Percentiles rank a stretch among this genome's conserved stretches.
Evolutionary conservation across 257 asterid species (phyloP).

Genomic region (Ligustrum vulgare): DNA sequence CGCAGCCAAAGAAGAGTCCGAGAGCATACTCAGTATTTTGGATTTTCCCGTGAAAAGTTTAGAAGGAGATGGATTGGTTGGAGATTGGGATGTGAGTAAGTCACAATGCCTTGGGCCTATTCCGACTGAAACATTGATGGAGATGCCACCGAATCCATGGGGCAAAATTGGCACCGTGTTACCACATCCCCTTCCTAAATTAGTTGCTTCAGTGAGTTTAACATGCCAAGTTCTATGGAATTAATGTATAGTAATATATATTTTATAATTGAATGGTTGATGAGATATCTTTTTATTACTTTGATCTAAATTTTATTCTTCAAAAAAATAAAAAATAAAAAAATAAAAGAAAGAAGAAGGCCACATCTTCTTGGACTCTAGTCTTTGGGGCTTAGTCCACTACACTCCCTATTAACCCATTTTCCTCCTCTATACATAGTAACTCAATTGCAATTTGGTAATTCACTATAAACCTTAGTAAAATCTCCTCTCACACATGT

Average conservation of each 20-base stretch:
- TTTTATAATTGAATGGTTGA: background rate
- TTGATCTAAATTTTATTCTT: background rate
- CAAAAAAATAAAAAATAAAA: background rate
- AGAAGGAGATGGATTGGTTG: slow-evolving; percentile 43
- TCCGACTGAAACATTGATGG: slow-evolving; percentile 47
- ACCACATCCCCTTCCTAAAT: slow-evolving; percentile 19
- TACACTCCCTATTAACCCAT: no score
- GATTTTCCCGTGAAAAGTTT: slow-evolving; percentile 74
- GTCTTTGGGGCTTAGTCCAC: no score
- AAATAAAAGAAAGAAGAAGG: no score
- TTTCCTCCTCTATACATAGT: no score
- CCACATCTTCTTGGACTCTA: no score
- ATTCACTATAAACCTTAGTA: no score
- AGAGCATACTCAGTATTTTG: slow-evolving; percentile 42
- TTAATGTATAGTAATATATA: background rate
- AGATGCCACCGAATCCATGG: slow-evolving; percentile 31
- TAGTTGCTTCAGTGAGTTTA: slow-evolving; percentile 45
- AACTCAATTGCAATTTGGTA: no score
- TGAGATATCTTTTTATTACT: background rate
- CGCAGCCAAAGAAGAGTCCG: slow-evolving; percentile 39
- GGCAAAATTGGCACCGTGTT: slow-evolving; percentile 16
- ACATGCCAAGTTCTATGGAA: background rate
- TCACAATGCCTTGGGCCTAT: slow-evolving; percentile 62
- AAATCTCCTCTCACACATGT: no score
- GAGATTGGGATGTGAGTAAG: slow-evolving; percentile 60